Percentiles rank a stretch among this genome's conserved stretches.
Conservation (phyloP, 495 filamentous ascomycete genomes). For the Aspergillus panamensis region DNA sequence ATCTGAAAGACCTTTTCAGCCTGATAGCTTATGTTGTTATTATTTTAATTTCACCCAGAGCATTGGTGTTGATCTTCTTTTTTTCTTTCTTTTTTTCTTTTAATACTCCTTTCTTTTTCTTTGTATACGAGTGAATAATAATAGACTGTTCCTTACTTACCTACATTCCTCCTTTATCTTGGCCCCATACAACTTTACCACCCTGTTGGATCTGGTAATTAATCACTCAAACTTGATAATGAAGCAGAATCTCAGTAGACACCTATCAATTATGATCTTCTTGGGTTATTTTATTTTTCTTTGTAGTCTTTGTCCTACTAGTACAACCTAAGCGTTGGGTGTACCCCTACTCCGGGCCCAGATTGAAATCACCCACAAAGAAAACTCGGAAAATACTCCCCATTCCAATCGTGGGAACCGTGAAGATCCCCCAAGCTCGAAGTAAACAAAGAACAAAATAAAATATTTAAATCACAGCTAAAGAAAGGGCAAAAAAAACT, state of each 20-base stretch:
- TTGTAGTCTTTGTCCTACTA: not conserved
- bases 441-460: conserved; percentile 1
- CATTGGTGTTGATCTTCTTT: not conserved
- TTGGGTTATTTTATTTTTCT: not conserved
- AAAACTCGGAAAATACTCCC: conserved; percentile 22
- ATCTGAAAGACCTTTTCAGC: not conserved
- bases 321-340: not conserved
- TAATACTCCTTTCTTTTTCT: not conserved
- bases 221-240: not conserved
- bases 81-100: not conserved
- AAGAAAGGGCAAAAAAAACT: not conserved
- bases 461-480: not conserved
- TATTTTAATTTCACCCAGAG: not conserved
- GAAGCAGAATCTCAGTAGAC: not conserved
- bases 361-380: conserved; percentile 4
- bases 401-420: conserved; percentile 10
- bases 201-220: not conserved
- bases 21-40: too few relatives aligned
- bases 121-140: not conserved
- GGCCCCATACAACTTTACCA: not conserved
- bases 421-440: not conserved
- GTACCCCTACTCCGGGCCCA: not conserved
- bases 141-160: not conserved
- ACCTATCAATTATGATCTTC: not conserved
- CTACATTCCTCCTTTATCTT: not conserved